Evolutionary conservation across 2,329 filamentous ascomycete genomes (phyloP).

Genomic region (Paraphaeosphaeria minitans): DNA sequence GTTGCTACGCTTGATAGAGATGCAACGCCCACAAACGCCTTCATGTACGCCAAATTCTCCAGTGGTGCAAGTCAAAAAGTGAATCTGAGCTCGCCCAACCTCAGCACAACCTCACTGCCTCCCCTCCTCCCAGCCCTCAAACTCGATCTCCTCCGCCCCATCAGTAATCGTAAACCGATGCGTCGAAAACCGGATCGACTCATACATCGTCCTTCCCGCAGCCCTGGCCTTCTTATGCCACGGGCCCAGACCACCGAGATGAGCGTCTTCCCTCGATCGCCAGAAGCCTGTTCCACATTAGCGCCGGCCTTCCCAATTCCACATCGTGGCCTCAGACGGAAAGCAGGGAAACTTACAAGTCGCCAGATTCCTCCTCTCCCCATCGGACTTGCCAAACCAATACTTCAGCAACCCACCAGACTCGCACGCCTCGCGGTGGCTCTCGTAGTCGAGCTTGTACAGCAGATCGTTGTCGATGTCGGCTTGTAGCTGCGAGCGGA

Average conservation of each 20-base stretch:
- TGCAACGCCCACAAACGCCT: background rate
- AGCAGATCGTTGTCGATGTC: slow-evolving; percentile 71
- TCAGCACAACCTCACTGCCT: background rate
- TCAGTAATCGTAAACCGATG: slow-evolving; percentile 67
- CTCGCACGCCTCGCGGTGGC: slow-evolving; percentile 78
- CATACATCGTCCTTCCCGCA: slow-evolving; percentile 55
- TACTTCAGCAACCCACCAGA: slow-evolving; percentile 89
- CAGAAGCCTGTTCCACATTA: slow-evolving; percentile 62
- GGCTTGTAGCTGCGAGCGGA: slow-evolving; percentile 73
- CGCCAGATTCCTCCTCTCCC: slow-evolving; percentile 75
- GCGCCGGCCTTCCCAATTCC: background rate
- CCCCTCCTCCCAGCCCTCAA: slow-evolving; percentile 36
- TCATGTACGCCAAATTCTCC: background rate
- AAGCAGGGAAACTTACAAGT: slow-evolving; percentile 58
- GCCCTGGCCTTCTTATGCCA: slow-evolving; percentile 61
- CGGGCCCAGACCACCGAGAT: slow-evolving; percentile 63
- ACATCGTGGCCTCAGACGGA: background rate
- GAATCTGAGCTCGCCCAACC: background rate
- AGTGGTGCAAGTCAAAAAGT: background rate
- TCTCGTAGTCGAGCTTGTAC: slow-evolving; percentile 74
- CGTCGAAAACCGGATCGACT: slow-evolving; percentile 49
- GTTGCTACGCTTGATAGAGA: too few species aligned
- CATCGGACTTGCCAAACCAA: slow-evolving; percentile 82
- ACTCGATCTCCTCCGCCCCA: slow-evolving; percentile 64
- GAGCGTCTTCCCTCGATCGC: slow-evolving; percentile 63